A percentile compares a stretch with the other conserved stretches of the same genome.
Evolutionary conservation across 2,329 filamentous ascomycete species (phyloP).

Genomic region (Colletotrichum siamense): DNA sequence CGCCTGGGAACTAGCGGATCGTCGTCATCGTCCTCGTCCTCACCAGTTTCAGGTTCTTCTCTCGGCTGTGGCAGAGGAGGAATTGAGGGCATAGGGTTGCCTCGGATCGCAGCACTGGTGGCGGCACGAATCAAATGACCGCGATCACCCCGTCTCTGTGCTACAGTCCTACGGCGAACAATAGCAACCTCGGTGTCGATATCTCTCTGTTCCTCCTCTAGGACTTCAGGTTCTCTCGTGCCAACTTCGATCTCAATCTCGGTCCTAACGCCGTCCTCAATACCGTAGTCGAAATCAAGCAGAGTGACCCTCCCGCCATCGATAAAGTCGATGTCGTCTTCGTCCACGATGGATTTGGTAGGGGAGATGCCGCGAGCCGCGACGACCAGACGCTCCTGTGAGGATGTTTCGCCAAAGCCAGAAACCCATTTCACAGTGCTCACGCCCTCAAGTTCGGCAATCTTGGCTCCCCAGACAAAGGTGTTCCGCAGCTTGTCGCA

Average conservation of each 20-base stretch:
- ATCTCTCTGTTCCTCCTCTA: constrained; percentile 77
- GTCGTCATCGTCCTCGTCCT: constrained; percentile 38
- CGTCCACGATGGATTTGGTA: constrained; percentile 63
- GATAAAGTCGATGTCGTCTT: constrained; percentile 77
- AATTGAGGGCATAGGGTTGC: constrained; percentile 26
- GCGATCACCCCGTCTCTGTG: constrained; percentile 60
- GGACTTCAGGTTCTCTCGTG: constrained; percentile 68
- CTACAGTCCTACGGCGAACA: constrained; percentile 75
- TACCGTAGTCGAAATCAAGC: constrained; percentile 74
- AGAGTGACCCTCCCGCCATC: constrained; percentile 78
- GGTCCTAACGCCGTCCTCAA: constrained; percentile 57
- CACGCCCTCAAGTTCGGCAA: constrained; percentile 70
- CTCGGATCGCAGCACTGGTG: constrained; percentile 40
- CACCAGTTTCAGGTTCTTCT: constrained; percentile 26
- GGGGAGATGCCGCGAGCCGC: constrained; percentile 74
- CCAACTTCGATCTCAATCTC: constrained; percentile 78
- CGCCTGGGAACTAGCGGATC: constrained; percentile 60
- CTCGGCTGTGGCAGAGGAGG: constrained; percentile 34
- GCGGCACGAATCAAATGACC: constrained; percentile 54
- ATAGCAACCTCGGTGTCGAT: constrained; percentile 81
- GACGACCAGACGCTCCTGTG: constrained; percentile 67
- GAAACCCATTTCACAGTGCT: constrained; percentile 76
- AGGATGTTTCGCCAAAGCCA: constrained; percentile 51
- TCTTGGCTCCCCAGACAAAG: constrained; percentile 70
- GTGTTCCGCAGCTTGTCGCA: constrained; percentile 74